These are phyloP conservation scores for Diplotaxis tenuifolia DNA, from an alignment of 345 rosid species.

Conservation along the genomic window DNA sequence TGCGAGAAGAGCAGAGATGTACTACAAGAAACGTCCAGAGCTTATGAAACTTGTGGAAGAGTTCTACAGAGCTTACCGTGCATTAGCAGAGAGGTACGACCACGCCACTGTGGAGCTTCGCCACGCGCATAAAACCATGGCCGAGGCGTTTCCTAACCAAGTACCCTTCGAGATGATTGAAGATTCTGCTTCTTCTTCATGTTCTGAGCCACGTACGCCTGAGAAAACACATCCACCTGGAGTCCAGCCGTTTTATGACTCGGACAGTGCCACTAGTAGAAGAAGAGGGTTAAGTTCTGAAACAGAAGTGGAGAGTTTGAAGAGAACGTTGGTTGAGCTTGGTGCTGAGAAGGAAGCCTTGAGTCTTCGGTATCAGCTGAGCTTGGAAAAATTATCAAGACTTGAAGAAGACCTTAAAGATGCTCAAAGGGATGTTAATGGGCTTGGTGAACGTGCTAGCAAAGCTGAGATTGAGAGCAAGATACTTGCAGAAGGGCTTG, in stretches of 20 bases:
- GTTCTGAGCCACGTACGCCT: conserved; percentile 67
- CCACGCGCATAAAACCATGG: conserved; percentile 87
- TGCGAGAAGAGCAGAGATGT: conserved; percentile 99
- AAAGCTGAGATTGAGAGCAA: conserved; percentile 73
- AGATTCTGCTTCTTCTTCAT: conserved; percentile 57
- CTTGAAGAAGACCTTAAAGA: conserved; percentile 60
- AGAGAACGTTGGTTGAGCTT: conserved; percentile 61
- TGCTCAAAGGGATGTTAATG: conserved; percentile 59
- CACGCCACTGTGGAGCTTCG: conserved; percentile 90
- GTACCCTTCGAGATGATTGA: conserved; percentile 56
- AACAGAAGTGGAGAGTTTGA: conserved; percentile 55
- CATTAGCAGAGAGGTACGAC: conserved; percentile 92
- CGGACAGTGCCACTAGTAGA: conserved; percentile 43
- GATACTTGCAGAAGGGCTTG: conserved; percentile 63
- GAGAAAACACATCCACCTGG: conserved; percentile 59
- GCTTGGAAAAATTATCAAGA: conserved; percentile 59
- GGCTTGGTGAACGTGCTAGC: conserved; percentile 68
- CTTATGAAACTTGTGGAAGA: conserved; percentile 95
- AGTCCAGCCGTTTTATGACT: conserved; percentile 35
- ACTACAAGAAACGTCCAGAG: conserved; percentile 97
- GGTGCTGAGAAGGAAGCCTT: conserved; percentile 72
- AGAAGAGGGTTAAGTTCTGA: conserved; percentile 54
- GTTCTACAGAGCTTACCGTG: conserved; percentile 97
- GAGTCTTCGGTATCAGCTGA: conserved; percentile 56
- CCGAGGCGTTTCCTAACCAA: conserved; percentile 92